Evolutionary conservation across 768 basidiomycete genomes (phyloP), one percentile per base, ranked within the genome.

Genomic region (Termitomyces bulborhizus): DNA sequence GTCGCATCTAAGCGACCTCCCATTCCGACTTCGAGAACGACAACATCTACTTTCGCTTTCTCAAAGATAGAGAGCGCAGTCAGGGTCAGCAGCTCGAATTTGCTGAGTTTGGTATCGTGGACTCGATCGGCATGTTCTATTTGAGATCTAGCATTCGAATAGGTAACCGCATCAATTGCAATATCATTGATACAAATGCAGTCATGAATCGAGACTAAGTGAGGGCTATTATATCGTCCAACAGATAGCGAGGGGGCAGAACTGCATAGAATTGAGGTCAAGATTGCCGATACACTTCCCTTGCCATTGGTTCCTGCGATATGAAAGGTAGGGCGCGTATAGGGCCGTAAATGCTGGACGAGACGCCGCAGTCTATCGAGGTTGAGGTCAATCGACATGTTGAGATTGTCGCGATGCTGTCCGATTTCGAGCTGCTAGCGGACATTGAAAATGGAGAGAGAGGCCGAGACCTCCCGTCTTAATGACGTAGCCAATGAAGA

Each of bases 271-370:
- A 92, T 88, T 42, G 91, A 91, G 0, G 90, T 82, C 11, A 97
- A 68, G 36, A 93, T 74, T 5, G 87, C 86, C 1, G 93, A 85
- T 12, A 96, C 92, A 61, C 91, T 95, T 36, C 97, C 97, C 69
- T 98, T 99, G 8, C 96, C 96, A 70, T 99, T 98, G 0, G 97
- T 99, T 0, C 97, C 97, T 7, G 93, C 85, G 55, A 98, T 79
- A 65, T 99, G 97, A 36, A 90, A 76, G 0, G 93, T 92, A 0
- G 93, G 96, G 2, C 90, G 79, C 0, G 76, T 82, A 64, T 89
- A 87, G 0, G 75, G 70, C 0, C 82, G 83, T 4, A 96, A 70
- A 61, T 76, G 63, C 3, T 66, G 55, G 34, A 86, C 76, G 0
- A 93, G 75, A 3, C 55, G 66, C 42, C 66, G 63, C 37, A 92